Evolutionary conservation across 371 early-diverging fungal species (phyloP).

Genomic region (Mucor saturninus): DNA sequence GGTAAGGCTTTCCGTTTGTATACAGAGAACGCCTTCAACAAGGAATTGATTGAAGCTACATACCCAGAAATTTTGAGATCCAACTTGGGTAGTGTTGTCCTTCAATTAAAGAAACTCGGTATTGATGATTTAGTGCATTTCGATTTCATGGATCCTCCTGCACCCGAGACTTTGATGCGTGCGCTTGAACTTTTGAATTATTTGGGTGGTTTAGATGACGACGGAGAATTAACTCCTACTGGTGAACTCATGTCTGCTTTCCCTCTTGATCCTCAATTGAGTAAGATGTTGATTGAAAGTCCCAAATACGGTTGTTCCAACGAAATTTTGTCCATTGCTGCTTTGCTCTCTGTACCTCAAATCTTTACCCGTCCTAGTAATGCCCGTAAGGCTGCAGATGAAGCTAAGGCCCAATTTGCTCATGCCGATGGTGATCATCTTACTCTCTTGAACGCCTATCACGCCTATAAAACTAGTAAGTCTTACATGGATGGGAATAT

Average conservation of each 20-base stretch:
- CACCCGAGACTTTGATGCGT: slow-evolving; percentile 90
- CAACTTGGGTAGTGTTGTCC: slow-evolving; percentile 83
- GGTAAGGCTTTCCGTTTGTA: slow-evolving; percentile 97
- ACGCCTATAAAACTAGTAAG: slow-evolving; percentile 80
- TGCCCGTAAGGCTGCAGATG: slow-evolving; percentile 85
- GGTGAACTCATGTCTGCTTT: slow-evolving; percentile 89
- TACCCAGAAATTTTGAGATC: slow-evolving; percentile 91
- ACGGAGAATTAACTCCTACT: slow-evolving; percentile 81
- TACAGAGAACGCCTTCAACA: slow-evolving; percentile 84
- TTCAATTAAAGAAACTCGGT: slow-evolving; percentile 88
- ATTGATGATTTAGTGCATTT: slow-evolving; percentile 92
- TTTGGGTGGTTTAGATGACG: slow-evolving; percentile 89
- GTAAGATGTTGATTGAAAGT: slow-evolving; percentile 84
- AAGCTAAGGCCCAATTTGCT: slow-evolving; percentile 90
- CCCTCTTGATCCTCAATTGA: slow-evolving; percentile 90
- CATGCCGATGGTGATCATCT: slow-evolving; percentile 93
- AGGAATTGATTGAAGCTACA: slow-evolving; percentile 84
- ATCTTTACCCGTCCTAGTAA: slow-evolving; percentile 92
- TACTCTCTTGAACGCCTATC: slow-evolving; percentile 93
- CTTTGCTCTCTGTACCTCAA: slow-evolving; percentile 90
- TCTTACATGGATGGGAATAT: not conserved
- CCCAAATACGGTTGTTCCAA: slow-evolving; percentile 87
- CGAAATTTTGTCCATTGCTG: slow-evolving; percentile 92
- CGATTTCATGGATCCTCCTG: slow-evolving; percentile 95
- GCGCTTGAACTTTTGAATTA: slow-evolving; percentile 89